Base-by-base conservation (phyloP, 163 green algal genomes). In the Volvox carteri region DNA sequence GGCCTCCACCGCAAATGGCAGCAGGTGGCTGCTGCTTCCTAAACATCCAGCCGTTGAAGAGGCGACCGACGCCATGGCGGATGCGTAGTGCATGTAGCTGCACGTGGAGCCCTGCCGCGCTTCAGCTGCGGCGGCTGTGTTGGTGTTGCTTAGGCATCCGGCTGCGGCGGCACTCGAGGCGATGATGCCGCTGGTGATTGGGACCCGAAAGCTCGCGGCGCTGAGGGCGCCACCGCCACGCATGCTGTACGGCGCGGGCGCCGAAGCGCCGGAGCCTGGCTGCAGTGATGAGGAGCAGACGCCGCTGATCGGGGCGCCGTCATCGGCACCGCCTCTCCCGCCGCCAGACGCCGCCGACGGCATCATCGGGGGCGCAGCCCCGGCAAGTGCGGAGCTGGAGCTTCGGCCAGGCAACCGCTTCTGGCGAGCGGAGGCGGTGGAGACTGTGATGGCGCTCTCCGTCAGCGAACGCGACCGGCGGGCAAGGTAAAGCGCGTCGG, bases 1-100 rank as follows among this genome's bases (percentile, higher is more conserved):
- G 16, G 84, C 70, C 70, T 89, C 84, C 70, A 84, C n/a, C 33
- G 70, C 84, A 75, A 48, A 68, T 30, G 70, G 14, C 67, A 72
- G 33, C 35, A 74, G 28, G n/a, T 46, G 11, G 74, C 28, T 74
- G 62, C 7, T n/a, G 30, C 30, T 16, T 42, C 42, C 62, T 4
- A 19, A 16, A 19, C 62, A 25, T 12, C 62, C 8, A 19, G 4
- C 18, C 28, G 62, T n/a, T 4, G 62, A 74, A 12, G 62, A 74
- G 4, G n/a, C 62, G 6, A 41, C 62, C 14, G 62, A 74, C n/a
- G 30, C 62, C 30, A 74, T 46, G 50, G 50, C 50, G 50, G 50
- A 60, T 25, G 50, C 50, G 16, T 60, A 60, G 50, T 60, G 50
- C 50, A 60, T 12, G 50, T 60, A 60, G 16, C 14, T 60, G 50